phyloP scores from a whole-genome alignment of 2,329 filamentous ascomycete genomes.

The Colletotrichum musae region DNA sequence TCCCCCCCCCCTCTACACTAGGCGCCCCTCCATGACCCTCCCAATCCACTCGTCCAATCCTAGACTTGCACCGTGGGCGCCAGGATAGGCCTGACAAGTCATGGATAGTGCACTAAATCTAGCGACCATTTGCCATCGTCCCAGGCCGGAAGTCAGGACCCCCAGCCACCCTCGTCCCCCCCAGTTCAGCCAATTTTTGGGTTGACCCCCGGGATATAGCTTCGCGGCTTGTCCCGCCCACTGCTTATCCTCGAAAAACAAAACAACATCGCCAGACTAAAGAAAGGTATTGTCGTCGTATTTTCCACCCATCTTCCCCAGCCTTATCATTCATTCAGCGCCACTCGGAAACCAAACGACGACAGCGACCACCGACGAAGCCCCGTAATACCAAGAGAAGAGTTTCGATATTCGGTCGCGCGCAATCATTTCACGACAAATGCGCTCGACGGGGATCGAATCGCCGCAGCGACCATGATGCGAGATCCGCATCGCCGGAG shows the following conservation, averaged over 20 bases:
- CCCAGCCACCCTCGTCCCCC: constrained; percentile 25
- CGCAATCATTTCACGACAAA: constrained; percentile 20
- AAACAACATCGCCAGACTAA: constrained; percentile 41
- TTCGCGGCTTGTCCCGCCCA: constrained; percentile 40
- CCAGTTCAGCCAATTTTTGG: constrained; percentile 27
- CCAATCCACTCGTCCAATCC: constrained; percentile 4
- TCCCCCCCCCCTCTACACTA: not conserved
- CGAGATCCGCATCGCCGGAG: constrained; percentile 69
- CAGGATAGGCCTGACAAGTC: constrained; percentile 14
- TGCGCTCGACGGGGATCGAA: constrained; percentile 34
- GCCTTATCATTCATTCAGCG: constrained; percentile 17
- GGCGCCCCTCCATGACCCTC: not conserved
- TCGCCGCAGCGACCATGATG: constrained; percentile 61
- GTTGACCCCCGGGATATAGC: constrained; percentile 37
- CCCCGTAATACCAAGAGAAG: constrained; percentile 2
- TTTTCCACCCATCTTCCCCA: not conserved
- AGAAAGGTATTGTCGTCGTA: constrained; percentile 11
- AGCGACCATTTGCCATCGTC: constrained; percentile 20
- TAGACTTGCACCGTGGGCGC: constrained; percentile 7
- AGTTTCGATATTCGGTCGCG: constrained; percentile 10
- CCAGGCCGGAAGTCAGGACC: constrained; percentile 10
- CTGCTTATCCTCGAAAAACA: constrained; percentile 38
- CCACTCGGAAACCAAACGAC: not conserved
- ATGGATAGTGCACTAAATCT: constrained; percentile 12
- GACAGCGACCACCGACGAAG: constrained; percentile 6